These are phyloP conservation scores for Allomyces macrogynus DNA, from an alignment of 192 early-diverging fungal species.

Conservation along the genomic window DNA sequence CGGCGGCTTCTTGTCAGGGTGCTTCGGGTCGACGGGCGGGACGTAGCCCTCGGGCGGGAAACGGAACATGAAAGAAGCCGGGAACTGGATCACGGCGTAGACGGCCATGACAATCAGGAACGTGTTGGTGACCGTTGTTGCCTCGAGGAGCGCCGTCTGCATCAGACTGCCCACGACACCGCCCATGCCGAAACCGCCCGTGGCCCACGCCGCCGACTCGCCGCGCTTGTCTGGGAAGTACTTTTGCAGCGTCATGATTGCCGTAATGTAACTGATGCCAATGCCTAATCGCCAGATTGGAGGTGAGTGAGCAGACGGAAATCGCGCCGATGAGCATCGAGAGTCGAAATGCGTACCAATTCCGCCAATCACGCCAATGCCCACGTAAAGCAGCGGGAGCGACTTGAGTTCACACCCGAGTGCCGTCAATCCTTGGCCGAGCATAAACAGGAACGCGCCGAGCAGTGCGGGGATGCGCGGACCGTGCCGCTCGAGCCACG, in stretches of 20 bases:
- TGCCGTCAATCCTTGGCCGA: conserved; percentile 44
- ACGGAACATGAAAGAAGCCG: conserved; percentile 35
- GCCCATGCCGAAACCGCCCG: conserved; percentile 58
- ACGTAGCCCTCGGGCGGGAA: conserved; percentile 30
- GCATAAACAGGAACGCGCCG: conserved; percentile 40
- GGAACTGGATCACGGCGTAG: conserved; percentile 42
- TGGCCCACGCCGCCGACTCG: conserved; percentile 50
- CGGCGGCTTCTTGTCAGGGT: too few relatives aligned
- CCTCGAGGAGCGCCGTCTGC: conserved; percentile 25
- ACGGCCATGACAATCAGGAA: conserved; percentile 41
- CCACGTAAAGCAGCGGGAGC: conserved; percentile 42
- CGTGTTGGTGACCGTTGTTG: conserved; percentile 32
- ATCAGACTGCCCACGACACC: conserved; percentile 45
- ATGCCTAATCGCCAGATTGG: conserved; percentile 4
- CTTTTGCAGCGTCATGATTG: conserved; percentile 52
- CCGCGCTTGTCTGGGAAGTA: conserved; percentile 62
- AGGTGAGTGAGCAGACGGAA: too few relatives aligned
- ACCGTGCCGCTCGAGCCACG: conserved; percentile 57
- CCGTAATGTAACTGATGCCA: conserved; percentile 52
- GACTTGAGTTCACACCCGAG: conserved; percentile 32
- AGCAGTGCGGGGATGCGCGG: conserved; percentile 43
- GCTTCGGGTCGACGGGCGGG: too few relatives aligned
- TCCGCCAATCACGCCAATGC: conserved; percentile 52
- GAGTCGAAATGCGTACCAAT: conserved; percentile 13
- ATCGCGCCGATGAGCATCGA: too few relatives aligned